phyloP scores from a whole-genome alignment of 345 rosid species.

The Hevea brasiliensis region DNA sequence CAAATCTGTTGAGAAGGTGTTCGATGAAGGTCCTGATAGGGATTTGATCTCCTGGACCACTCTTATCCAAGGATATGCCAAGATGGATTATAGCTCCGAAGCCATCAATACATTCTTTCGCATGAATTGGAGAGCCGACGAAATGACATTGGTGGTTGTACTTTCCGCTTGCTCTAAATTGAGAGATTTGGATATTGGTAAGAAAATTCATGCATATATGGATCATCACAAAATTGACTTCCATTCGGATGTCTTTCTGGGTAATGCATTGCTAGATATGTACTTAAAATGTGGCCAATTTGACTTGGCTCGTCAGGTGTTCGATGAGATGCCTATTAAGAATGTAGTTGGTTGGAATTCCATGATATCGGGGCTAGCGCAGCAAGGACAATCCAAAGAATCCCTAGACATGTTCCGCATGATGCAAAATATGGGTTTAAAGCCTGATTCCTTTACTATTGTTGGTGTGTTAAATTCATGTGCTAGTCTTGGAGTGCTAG shows the following conservation, averaged over 20 bases:
- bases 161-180: slow-evolving; percentile 50
- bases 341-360: slow-evolving; percentile 59
- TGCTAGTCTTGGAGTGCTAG: slow-evolving; percentile 48
- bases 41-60: slow-evolving; percentile 58
- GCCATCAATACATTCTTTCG: slow-evolving; percentile 37
- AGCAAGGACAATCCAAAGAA: slow-evolving; percentile 46
- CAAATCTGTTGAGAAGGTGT: slow-evolving; percentile 35
- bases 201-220: slow-evolving; percentile 37
- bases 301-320: slow-evolving; percentile 31
- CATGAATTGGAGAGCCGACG: slow-evolving; percentile 42
- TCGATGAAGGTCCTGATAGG: slow-evolving; percentile 30
- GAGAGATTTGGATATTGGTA: slow-evolving; percentile 49
- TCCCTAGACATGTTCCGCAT: slow-evolving; percentile 34
- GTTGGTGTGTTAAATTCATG: slow-evolving; percentile 47
- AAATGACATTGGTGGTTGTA: slow-evolving; percentile 39
- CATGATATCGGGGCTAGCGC: slow-evolving; percentile 50
- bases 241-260: slow-evolving; percentile 45
- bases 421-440: slow-evolving; percentile 41
- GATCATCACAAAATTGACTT: slow-evolving; percentile 11
- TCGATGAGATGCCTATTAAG: slow-evolving; percentile 42
- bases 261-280: slow-evolving; percentile 52
- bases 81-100: slow-evolving; percentile 32
- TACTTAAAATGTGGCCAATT: slow-evolving; percentile 43
- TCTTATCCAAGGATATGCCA: slow-evolving; percentile 48
- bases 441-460: slow-evolving; percentile 40